Conservation (phyloP, 768 basidiomycete species). For the Sistotremastrum niveocremeum region DNA sequence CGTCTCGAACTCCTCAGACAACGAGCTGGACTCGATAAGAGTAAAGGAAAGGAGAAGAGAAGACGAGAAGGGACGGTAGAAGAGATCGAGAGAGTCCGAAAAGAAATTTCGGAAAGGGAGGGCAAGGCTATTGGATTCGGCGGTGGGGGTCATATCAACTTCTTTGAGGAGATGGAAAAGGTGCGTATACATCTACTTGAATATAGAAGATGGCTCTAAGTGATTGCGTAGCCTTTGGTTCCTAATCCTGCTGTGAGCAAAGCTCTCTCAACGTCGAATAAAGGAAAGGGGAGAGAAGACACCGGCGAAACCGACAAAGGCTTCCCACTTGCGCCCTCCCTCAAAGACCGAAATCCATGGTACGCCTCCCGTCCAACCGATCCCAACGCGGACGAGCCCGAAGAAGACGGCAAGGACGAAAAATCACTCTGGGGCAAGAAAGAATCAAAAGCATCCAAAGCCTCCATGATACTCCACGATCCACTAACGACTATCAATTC, state of each 20-base stretch:
- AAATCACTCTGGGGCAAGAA: background rate
- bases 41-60: slow-evolving; percentile 3
- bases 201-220: background rate
- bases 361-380: slow-evolving; percentile 28
- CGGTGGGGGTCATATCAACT: slow-evolving; percentile 58
- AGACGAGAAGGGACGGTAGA: slow-evolving; percentile 15
- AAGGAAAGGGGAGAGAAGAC: slow-evolving; percentile 15
- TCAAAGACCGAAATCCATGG: slow-evolving; percentile 74
- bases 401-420: slow-evolving; percentile 15
- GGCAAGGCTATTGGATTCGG: slow-evolving; percentile 9
- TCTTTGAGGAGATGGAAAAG: slow-evolving; percentile 73
- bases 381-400: slow-evolving; percentile 8
- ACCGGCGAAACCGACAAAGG: slow-evolving; percentile 50
- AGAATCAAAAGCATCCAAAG: slow-evolving; percentile 15
- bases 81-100: slow-evolving; percentile 24
- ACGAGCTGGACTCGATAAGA: slow-evolving; percentile 32
- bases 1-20: slow-evolving; percentile 52
- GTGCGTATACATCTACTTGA: slow-evolving; percentile 20
- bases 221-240: background rate
- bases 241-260: slow-evolving; percentile 31
- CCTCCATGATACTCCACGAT: slow-evolving; percentile 29
- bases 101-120: slow-evolving; percentile 11
- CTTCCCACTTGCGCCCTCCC: slow-evolving; percentile 56
- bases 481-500: slow-evolving; percentile 67
- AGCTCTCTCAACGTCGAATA: slow-evolving; percentile 36